Base-by-base conservation (phyloP, 2,329 filamentous ascomycete species). In the Cercospora beticola region DNA sequence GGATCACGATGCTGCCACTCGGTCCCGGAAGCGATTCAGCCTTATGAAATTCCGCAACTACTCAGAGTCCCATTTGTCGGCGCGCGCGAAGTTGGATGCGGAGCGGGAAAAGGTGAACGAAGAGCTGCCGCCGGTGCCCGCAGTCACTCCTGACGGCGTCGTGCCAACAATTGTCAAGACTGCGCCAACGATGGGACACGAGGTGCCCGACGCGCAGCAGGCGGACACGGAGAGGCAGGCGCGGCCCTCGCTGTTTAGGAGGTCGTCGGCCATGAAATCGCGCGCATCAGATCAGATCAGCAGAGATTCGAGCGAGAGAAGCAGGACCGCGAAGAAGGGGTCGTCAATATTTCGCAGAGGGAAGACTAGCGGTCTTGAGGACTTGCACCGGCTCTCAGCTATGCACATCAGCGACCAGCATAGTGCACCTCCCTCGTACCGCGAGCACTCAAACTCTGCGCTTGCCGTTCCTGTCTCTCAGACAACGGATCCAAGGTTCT, bases 41-140 rank as follows among this genome's bases (percentile, higher is more conserved):
- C 80, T 97, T 80, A 83, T 97, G 81, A 90, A 90, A 77, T 93
- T 74, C 79, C 91, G 93, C 76, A 94, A 97, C 86, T 94, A 93
- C 70, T 97, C 94, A 8, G 94, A 98, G 81, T 91, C 93, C 62
- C 93, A 97, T 79, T 82, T 98, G 70, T 93, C 92, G 10, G 84
- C 89, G 31, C 87, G 88, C 78, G 90, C 90, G 63, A 93, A 90
- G 78, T 87, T 90, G 75, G 89, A 93, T 66, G 83, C 83, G 57
- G 80, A 82, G 70, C 84, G 69, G 82, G 73, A 85, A 75, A 43
- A 62, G 18, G 30, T 64, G 40, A 40, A 46, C 14, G 85, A 82
- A 74, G 74, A 84, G 87, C 76, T 76, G 40, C 82, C 82, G 70
- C 81, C 82, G 8, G 76, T 84, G 62, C 82, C 82, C 36, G 68